phyloP scores from a whole-genome alignment of 1,139 yeast species.

The Geotrichum restrictum region DNA sequence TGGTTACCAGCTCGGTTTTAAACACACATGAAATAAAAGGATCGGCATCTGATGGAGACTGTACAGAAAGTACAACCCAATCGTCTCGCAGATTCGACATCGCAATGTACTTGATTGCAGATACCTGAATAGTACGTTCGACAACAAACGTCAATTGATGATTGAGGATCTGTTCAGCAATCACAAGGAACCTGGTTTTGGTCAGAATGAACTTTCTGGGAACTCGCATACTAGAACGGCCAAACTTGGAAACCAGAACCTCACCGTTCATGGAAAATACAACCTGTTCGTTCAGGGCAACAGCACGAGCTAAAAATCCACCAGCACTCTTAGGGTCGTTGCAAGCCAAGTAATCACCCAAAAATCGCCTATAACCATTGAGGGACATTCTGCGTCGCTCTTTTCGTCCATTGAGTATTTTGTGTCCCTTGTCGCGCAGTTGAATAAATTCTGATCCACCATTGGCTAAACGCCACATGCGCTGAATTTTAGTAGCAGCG shows the following conservation, averaged over 20 bases:
- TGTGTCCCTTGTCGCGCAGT: slow-evolving; percentile 77
- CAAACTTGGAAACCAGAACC: slow-evolving; percentile 76
- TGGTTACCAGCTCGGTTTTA: slow-evolving; percentile 85
- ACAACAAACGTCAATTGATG: slow-evolving; percentile 63
- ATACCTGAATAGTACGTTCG: slow-evolving; percentile 62
- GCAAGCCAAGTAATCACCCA: slow-evolving; percentile 91
- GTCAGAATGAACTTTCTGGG: slow-evolving; percentile 73
- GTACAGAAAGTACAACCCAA: slow-evolving; percentile 78
- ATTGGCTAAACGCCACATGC: slow-evolving; percentile 70
- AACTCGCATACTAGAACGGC: slow-evolving; percentile 80
- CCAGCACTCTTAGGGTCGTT: slow-evolving; percentile 72
- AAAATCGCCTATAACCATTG: slow-evolving; percentile 82
- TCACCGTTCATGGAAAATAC: slow-evolving; percentile 81
- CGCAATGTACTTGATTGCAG: slow-evolving; percentile 59
- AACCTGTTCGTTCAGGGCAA: slow-evolving; percentile 67
- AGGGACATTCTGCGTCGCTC: slow-evolving; percentile 88
- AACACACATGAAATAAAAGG: slow-evolving; percentile 72
- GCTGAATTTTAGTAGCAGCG: slow-evolving; percentile 80
- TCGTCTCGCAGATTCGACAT: slow-evolving; percentile 81
- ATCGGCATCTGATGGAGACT: slow-evolving; percentile 58
- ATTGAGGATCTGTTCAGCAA: slow-evolving; percentile 70
- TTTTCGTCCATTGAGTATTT: slow-evolving; percentile 65
- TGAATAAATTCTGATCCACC: slow-evolving; percentile 61
- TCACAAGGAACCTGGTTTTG: slow-evolving; percentile 54
- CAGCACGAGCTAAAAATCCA: slow-evolving; percentile 54